phyloP scores from a whole-genome alignment of 768 basidiomycete genomes.

The Lyophyllum shimeji region DNA sequence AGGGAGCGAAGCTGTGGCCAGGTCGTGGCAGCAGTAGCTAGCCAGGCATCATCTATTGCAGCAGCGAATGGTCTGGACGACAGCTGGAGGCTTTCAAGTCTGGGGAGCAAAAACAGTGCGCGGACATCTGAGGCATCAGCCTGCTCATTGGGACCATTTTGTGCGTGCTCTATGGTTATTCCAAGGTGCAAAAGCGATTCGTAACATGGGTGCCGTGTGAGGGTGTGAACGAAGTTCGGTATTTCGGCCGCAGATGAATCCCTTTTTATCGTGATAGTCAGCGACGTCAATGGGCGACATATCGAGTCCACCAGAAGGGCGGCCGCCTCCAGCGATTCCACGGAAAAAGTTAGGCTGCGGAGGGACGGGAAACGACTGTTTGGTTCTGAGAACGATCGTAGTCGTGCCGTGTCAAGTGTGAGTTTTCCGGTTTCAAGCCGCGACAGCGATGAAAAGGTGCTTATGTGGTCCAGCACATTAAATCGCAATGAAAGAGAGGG shows the following conservation, averaged over 20 bases:
- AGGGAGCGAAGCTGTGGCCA: neutral
- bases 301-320: neutral
- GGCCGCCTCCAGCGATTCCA: neutral
- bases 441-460: neutral
- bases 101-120: neutral
- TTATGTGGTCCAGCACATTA: neutral
- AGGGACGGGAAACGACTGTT: neutral
- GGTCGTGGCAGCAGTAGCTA: neutral
- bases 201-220: neutral
- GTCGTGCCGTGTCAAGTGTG: neutral
- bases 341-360: neutral
- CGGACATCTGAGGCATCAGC: neutral
- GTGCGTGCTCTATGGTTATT: neutral
- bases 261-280: neutral
- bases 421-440: neutral
- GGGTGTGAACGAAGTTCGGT: neutral
- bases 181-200: neutral
- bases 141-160: neutral
- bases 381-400: neutral
- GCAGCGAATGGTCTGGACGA: neutral
- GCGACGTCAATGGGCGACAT: neutral
- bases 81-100: neutral
- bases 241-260: neutral
- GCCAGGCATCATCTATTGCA: neutral
- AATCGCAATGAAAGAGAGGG: neutral